Conservation (phyloP, 1,284 basidiomycete species). For the Phylloporus gajari region DNA sequence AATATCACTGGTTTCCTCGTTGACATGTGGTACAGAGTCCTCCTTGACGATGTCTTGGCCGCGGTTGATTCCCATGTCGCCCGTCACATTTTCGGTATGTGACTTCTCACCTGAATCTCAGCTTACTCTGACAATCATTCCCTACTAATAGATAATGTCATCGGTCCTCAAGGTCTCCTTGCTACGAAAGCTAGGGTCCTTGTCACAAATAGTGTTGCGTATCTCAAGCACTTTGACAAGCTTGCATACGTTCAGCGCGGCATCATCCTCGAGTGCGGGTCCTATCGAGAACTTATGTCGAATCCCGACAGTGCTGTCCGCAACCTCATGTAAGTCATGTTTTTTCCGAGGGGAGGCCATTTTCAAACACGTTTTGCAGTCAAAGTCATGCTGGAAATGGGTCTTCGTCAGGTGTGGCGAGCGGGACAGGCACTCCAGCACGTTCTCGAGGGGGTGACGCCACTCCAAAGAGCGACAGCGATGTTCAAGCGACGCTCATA, state of each 20-base stretch:
- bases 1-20: neutral
- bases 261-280: slow-evolving; percentile 83
- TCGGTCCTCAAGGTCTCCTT: slow-evolving; percentile 89
- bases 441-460: slow-evolving; percentile 3
- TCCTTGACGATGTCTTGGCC: slow-evolving; percentile 55
- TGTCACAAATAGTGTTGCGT: slow-evolving; percentile 91
- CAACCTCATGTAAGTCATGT: slow-evolving; percentile 77
- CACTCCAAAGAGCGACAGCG: neutral
- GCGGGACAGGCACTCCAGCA: slow-evolving; percentile 64
- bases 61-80: slow-evolving; percentile 81
- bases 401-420: slow-evolving; percentile 59
- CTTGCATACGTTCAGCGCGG: slow-evolving; percentile 86
- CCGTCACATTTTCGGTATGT: slow-evolving; percentile 67
- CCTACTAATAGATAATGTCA: slow-evolving; percentile 74
- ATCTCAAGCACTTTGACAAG: slow-evolving; percentile 83
- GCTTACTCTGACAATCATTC: slow-evolving; percentile 2
- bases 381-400: slow-evolving; percentile 45
- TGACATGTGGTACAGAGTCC: slow-evolving; percentile 28
- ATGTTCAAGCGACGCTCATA: slow-evolving; percentile 33
- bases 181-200: slow-evolving; percentile 87
- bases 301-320: slow-evolving; percentile 77
- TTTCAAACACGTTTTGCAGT: slow-evolving; percentile 4
- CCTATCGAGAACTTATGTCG: slow-evolving; percentile 72
- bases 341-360: neutral
- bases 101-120: neutral